A percentile compares a stretch with the other conserved stretches of the same genome.
These are phyloP conservation scores for Trichocomaceae sp. DNA, from an alignment of 2,329 filamentous ascomycete genomes.

Conservation along the genomic window DNA sequence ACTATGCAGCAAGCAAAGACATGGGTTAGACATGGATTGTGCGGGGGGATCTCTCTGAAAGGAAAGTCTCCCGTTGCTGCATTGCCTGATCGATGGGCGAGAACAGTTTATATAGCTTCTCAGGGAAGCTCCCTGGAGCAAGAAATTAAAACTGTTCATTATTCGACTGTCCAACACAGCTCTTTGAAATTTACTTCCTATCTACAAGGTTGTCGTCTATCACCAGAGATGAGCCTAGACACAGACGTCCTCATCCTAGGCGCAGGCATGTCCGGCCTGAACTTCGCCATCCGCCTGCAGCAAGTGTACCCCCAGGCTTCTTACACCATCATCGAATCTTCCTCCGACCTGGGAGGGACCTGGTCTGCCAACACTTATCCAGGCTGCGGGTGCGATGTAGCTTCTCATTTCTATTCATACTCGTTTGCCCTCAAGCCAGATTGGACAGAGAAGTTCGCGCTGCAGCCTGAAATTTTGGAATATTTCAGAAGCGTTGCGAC, in stretches of 20 bases:
- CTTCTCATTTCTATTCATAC: slow-evolving; percentile 39
- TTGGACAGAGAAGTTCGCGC: slow-evolving; percentile 32
- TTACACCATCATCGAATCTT: slow-evolving; percentile 43
- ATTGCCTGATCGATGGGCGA: background rate
- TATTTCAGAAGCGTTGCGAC: slow-evolving; percentile 20
- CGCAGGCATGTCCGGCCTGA: slow-evolving; percentile 44
- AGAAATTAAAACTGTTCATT: background rate
- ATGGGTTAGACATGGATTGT: background rate
- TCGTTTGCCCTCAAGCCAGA: slow-evolving; percentile 38
- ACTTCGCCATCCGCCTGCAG: slow-evolving; percentile 42
- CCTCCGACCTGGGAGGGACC: slow-evolving; percentile 31
- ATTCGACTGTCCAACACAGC: background rate
- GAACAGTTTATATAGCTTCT: background rate
- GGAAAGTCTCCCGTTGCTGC: background rate
- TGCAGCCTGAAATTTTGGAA: slow-evolving; percentile 32
- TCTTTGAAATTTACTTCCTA: background rate
- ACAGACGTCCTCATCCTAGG: slow-evolving; percentile 45
- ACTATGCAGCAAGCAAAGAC: background rate
- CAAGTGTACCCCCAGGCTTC: slow-evolving; percentile 32
- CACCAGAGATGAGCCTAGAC: slow-evolving; percentile 5
- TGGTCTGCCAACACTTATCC: slow-evolving; percentile 33
- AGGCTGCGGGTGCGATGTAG: slow-evolving; percentile 35
- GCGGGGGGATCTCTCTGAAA: background rate
- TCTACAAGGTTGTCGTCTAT: background rate
- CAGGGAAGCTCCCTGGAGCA: background rate